These are phyloP conservation scores for Rhododendron henanense DNA, from an alignment of 148 eudicot genomes.

Conservation along the genomic window DNA sequence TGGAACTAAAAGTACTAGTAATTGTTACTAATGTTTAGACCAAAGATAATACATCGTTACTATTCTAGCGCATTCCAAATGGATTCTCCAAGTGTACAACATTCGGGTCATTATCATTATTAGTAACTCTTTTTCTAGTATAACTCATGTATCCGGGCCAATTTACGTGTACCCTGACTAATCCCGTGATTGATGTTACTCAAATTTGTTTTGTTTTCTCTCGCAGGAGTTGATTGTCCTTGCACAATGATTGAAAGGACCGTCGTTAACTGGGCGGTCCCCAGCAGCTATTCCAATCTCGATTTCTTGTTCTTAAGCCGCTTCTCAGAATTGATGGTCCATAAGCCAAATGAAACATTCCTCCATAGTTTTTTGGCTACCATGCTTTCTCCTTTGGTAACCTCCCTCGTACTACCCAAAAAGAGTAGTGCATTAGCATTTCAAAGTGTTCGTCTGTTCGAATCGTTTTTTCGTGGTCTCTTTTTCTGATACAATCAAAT, in stretches of 20 bases:
- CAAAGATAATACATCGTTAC: no score
- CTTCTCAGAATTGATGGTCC: slow-evolving; percentile 23
- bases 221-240: background rate
- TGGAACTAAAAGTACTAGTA: no score
- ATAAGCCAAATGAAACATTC: slow-evolving; percentile 32
- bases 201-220: background rate
- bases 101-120: no score
- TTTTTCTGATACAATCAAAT: background rate
- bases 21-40: no score
- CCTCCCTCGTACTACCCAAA: background rate
- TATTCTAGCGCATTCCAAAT: no score
- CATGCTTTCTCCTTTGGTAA: background rate
- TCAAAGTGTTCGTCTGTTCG: background rate
- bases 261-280: slow-evolving; percentile 7
- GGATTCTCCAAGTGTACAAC: no score
- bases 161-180: no score
- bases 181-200: no score
- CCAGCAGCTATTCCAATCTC: background rate
- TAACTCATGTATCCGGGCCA: no score
- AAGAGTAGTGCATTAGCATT: background rate
- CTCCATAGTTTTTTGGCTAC: background rate
- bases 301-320: slow-evolving; percentile 16
- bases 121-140: no score
- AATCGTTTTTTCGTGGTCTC: background rate
- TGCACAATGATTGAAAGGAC: slow-evolving; percentile 11